Base-by-base conservation (phyloP, 768 basidiomycete genomes). In the Mycena leptocephala region DNA sequence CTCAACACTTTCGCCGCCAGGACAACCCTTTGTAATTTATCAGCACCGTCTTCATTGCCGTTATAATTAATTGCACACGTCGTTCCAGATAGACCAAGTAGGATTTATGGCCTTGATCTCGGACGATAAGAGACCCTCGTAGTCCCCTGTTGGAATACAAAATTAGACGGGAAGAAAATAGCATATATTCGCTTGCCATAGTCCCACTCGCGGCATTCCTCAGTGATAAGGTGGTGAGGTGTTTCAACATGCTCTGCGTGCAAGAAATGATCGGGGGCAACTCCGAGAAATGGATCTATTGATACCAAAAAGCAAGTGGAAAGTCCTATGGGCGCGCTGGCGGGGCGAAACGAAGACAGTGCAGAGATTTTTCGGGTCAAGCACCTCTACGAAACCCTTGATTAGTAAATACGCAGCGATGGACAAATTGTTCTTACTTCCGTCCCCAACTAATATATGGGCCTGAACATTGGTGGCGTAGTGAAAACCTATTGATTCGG, bases 311-410 rank as follows among this genome's bases (percentile, higher is more conserved):
- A 97, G 86, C 58, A 97, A 88, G 62, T 97, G 91, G 81, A 97
- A 98, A 1, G 97, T 99, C 80, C 86, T 91, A 79, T 94, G 94
- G 3, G 97, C 96, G 59, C 97, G 93, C 73, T 89, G 87, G 58
- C 97, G 93, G n/a, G 97, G 97, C 39, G 97, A 98, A 63, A 99
- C 90, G 71, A 95, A 88, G 39, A 94, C 92, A 35, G 92, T 90
- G 75, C 92, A 91, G 26, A 99, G 85, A 81, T 96, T 95, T 73
- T 86, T 88, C 0, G 96, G 95, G 81, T 98, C 95, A 74, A 99
- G 91, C 56, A 93, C 85, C 78, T 89, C 96, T 96, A 78, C 9
- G 48, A 37, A 35, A 62, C 7, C 24, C 58, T 37, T 24, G 10
- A 71, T 55, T 37, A 55, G 55, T 26, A 16, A 14, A 72, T 14